Evolutionary conservation across 139 green algal genomes (phyloP), one percentile per base, ranked within the genome.

Genomic region (Yamagishiella unicocca): DNA sequence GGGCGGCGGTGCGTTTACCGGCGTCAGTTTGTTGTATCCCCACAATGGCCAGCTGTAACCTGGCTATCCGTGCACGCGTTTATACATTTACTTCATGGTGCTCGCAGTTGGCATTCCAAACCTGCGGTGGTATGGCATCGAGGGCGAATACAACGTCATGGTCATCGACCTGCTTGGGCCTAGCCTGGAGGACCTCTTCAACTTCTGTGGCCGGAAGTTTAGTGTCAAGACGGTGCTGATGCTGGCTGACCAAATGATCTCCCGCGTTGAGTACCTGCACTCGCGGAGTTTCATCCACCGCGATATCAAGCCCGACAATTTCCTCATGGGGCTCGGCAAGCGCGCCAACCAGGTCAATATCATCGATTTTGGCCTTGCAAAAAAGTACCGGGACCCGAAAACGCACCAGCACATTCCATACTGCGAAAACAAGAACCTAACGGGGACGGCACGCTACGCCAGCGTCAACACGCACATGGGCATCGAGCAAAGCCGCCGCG

Each of bases 81-180:
- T n/a, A 42, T 33, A 2, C 64, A 72, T 72, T 72, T 72, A 17
- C 64, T 72, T 37, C 2, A n/a, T n/a, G n/a, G n/a, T n/a, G n/a
- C n/a, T 25, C 90, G 89, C 95, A 99, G 97, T 96, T 53, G 98
- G 98, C 67, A 99, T 99, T 75, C 98, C 98, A 17, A 98, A 98
- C 90, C 94, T 99, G 82, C 92, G 96, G n/a, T 99, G 98, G 98
- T 99, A 98, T 91, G 98, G 98, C 70, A 94, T 99, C 10, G 97
- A 99, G 92, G 98, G 98, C 3, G 98, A 99, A 86, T 99, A 99
- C 95, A 99, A 99, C 90, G 96, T 99, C 38, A 99, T 99, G 98
- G 98, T 99, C 27, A 97, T 99, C 50, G 98, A 99, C 88, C 93
- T 99, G 84, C 93, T 99, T 45, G 98, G 98, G 19, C 98, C 98